phyloP scores from a whole-genome alignment of 2,329 filamentous ascomycete genomes.

The Byssothecium circinans region DNA sequence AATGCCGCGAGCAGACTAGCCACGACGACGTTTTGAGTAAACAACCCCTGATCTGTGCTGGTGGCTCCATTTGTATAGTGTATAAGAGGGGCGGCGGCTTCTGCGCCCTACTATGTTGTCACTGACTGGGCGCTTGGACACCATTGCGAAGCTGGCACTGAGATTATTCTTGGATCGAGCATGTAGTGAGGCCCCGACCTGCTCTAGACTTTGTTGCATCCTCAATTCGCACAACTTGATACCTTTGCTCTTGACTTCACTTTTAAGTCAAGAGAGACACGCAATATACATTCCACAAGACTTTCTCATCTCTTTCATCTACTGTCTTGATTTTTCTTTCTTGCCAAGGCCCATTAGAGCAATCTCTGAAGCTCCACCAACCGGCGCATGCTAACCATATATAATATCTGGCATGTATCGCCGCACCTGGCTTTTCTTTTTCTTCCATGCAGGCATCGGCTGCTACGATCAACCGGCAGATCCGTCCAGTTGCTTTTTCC shows the following conservation, averaged over 20 bases:
- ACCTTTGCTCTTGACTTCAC: constrained; percentile 1
- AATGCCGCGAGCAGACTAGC: constrained; percentile 94
- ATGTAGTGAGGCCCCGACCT: not conserved
- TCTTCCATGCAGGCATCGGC: not conserved
- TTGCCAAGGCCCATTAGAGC: not conserved
- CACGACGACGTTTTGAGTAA: constrained; percentile 81
- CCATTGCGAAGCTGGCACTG: not conserved
- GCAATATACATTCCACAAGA: no score
- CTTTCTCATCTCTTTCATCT: no score
- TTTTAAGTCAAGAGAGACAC: no score
- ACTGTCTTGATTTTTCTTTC: no score
- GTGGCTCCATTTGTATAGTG: constrained; percentile 4
- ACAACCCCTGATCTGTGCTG: not conserved
- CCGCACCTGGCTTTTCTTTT: not conserved
- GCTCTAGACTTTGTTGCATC: not conserved
- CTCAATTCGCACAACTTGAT: constrained; percentile 5
- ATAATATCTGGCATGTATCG: no score
- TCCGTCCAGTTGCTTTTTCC: not conserved
- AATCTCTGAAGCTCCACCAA: not conserved
- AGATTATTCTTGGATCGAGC: not conserved
- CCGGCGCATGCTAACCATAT: not conserved
- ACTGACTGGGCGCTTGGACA: not conserved
- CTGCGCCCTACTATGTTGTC: not conserved
- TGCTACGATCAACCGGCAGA: not conserved
- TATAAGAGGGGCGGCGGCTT: not conserved